A percentile compares a stretch with the other conserved stretches of the same genome.
Evolutionary conservation across 305 asterid genomes (phyloP).

Genomic region (Ilex paraguariensis): DNA sequence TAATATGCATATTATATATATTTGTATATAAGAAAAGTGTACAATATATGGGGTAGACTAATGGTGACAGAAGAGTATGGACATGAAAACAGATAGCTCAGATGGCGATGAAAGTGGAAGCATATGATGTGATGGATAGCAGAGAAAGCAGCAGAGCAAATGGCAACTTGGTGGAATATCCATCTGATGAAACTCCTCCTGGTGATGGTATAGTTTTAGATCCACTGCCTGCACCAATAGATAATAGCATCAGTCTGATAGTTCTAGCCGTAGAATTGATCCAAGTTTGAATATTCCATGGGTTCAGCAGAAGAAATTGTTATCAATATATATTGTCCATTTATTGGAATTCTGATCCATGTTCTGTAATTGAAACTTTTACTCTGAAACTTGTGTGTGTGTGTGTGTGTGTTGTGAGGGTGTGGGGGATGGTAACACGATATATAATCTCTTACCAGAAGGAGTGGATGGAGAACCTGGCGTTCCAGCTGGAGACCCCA

Average conservation of each 20-base stretch:
- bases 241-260: background rate
- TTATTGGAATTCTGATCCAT: background rate
- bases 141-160: background rate
- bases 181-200: conserved; percentile 21
- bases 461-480: background rate
- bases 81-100: too few species aligned
- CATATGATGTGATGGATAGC: conserved; percentile 26
- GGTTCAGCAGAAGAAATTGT: too few species aligned
- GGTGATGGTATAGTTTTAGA: conserved; percentile 34
- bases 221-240: conserved; percentile 8
- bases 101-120: conserved; percentile 3
- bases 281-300: too few species aligned
- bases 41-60: too few species aligned
- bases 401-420: background rate
- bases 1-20: too few species aligned
- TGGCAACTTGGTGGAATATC: conserved; percentile 13
- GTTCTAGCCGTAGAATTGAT: background rate
- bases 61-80: too few species aligned
- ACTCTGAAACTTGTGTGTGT: background rate
- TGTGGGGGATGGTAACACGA: too few species aligned
- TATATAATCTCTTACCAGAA: background rate
- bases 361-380: background rate
- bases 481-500: background rate
- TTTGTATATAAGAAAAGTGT: too few species aligned
- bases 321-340: background rate